Evolutionary conservation across 371 early-diverging fungal genomes (phyloP), one percentile per base, ranked within the genome.

Genomic region (Neoconidiobolus thromboides): DNA sequence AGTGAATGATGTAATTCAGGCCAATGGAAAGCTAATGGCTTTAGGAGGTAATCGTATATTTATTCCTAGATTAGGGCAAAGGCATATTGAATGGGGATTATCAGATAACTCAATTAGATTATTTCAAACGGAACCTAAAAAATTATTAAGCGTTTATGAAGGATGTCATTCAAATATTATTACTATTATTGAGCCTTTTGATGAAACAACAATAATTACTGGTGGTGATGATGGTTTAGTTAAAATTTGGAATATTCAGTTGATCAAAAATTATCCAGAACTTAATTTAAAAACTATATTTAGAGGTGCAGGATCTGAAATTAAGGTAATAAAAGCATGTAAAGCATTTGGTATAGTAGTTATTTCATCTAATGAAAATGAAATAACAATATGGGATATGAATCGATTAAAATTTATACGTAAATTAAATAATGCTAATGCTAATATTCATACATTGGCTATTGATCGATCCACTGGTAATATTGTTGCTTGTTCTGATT

Each of bases 41-140:
- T 68, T 76, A 0, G 64, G 75, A 3, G 73, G 74, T 60, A 75
- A 76, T 55, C 72, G 76, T 9, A 58, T 75, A 5, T 64, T 80
- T 6, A 66, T 77, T 43, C 80, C 81, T 5, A 66, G 62, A 5
- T 67, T 63, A 9, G 66, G 67, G 0, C 60, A 64, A 10, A 68
- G 71, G n/a, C 85, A 79, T 65, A 67, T 83, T 3, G 86, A 87
- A 62, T 86, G 85, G 85, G 85, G 81, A 36, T 83, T 71, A 60
- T 68, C 78, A 0, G 88, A 87, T 60, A 74, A 77, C 42, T 81
- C 82, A 61, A 61, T 86, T 3, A 72, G 86, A 41, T 52, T 87
- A 7, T 75, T 70, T 60, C 66, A 76, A 47, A 73, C 76, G 0
- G 84, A 85, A 10, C 73, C 74, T 3, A 76, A 72, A 55, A 85